phyloP scores from a whole-genome alignment of 2,329 filamentous ascomycete species.

The Gnomoniopsis smithogilvyi region DNA sequence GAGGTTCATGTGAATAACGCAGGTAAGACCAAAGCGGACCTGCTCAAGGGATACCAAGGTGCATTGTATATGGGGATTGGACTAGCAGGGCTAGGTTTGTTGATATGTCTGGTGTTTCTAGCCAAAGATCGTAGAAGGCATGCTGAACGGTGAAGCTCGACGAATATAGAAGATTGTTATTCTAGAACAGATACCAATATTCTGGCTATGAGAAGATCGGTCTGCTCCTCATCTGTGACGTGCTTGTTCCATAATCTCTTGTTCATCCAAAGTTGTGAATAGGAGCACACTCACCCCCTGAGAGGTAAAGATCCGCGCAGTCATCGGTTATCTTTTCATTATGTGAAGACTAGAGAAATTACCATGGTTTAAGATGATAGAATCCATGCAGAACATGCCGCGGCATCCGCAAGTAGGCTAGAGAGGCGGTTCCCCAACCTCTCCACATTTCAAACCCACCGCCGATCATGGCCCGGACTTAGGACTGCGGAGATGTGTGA shows the following conservation, averaged over 20 bases:
- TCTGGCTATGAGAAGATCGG: neutral
- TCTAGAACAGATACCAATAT: neutral
- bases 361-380: too few species aligned
- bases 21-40: constrained; percentile 20
- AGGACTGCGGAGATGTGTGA: neutral
- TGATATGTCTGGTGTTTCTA: constrained; percentile 20
- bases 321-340: too few species aligned
- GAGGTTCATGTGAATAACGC: constrained; percentile 38
- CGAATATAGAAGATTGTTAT: neutral
- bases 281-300: too few species aligned
- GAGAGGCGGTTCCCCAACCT: neutral
- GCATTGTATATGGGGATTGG: constrained; percentile 24
- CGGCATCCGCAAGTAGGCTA: neutral
- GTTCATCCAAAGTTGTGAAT: too few species aligned
- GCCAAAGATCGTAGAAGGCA: constrained; percentile 3
- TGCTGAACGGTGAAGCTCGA: neutral
- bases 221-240: too few species aligned
- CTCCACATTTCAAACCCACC: neutral
- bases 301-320: too few species aligned
- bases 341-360: too few species aligned
- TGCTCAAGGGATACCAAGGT: constrained; percentile 21
- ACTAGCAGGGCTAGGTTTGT: constrained; percentile 21
- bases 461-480: neutral
- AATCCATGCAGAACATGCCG: neutral
- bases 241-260: too few species aligned